These are phyloP conservation scores for Alternaria hordeiaustralica DNA, from an alignment of 2,329 filamentous ascomycete genomes.

Conservation along the genomic window DNA sequence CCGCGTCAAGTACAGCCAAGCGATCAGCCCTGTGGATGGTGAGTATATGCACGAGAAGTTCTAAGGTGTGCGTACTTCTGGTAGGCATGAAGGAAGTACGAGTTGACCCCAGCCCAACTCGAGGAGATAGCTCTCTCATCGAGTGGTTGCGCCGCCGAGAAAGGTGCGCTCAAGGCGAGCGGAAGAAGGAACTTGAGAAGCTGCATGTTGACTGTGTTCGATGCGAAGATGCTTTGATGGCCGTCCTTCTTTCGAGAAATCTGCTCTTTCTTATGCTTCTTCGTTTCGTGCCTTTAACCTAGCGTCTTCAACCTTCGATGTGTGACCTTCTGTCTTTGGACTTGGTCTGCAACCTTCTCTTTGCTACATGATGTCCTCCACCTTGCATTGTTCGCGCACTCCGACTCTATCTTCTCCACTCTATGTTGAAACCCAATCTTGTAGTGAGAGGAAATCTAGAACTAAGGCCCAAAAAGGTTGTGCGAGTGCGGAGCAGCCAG, in stretches of 20 bases:
- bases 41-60: background rate
- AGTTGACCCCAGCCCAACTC: background rate
- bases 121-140: background rate
- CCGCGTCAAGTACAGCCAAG: background rate
- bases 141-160: background rate
- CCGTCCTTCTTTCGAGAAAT: background rate
- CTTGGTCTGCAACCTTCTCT: background rate
- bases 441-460: background rate
- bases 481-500: background rate
- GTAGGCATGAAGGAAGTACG: background rate
- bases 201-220: background rate
- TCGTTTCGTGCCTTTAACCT: background rate
- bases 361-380: background rate
- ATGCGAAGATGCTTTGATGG: background rate
- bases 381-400: background rate
- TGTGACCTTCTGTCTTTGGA: background rate
- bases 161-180: background rate
- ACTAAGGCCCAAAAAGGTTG: background rate
- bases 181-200: background rate
- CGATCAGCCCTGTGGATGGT: background rate
- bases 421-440: background rate
- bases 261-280: background rate
- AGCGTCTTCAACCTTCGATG: background rate
- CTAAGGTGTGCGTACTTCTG: background rate
- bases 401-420: background rate